phyloP scores from a whole-genome alignment of 2,329 filamentous ascomycete species.

The Lachnellula cervina region DNA sequence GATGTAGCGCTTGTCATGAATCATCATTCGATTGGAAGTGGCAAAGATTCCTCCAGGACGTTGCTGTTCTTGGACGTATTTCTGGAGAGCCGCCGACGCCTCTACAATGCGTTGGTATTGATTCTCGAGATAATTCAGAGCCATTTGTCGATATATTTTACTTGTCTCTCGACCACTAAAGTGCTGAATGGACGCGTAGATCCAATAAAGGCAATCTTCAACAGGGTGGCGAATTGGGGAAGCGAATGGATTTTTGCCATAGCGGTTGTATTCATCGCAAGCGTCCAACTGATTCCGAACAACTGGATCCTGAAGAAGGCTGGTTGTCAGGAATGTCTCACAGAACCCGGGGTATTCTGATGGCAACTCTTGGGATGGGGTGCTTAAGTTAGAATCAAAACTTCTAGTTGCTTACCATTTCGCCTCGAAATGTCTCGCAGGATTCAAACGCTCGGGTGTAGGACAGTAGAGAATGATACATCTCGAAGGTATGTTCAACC shows the following conservation, averaged over 20 bases:
- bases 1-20: neutral
- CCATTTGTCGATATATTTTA: neutral
- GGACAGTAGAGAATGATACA: neutral
- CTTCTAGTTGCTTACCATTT: neutral
- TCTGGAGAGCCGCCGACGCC: neutral
- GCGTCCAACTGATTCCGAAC: no score
- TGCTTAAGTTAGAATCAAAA: no score
- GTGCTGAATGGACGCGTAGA: neutral
- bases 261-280: no score
- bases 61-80: neutral
- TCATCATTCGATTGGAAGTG: neutral
- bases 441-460: neutral
- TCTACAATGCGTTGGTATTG: neutral
- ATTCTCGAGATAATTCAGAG: neutral
- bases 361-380: no score
- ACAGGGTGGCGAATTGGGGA: neutral
- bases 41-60: neutral
- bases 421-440: neutral
- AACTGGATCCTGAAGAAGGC: no score
- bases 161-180: neutral
- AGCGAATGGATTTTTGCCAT: neutral
- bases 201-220: neutral
- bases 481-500: neutral
- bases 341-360: no score
- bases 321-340: no score